Evolutionary conservation across 108 stramenopile genomes (phyloP).

Genomic region (Aurantiochytrium sp.): DNA sequence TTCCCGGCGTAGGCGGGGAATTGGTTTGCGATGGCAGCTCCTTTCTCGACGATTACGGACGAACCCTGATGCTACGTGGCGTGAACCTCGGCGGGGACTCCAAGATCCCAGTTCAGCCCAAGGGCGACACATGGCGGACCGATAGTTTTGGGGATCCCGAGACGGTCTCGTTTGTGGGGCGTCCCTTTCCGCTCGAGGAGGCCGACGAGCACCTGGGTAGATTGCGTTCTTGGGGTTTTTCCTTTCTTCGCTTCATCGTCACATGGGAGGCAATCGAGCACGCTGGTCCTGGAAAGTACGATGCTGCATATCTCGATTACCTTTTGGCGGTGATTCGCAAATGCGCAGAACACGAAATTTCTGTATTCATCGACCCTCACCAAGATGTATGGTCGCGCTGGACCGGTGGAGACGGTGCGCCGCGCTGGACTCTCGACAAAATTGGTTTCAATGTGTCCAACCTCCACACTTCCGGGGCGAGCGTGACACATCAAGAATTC

Average conservation of each 20-base stretch:
- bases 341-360: constrained; percentile 26
- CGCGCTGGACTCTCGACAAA: constrained; percentile 38
- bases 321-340: constrained; percentile 4
- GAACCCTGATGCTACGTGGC: constrained; percentile 33
- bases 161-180: constrained; percentile 32
- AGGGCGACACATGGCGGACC: background rate
- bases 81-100: constrained; percentile 40
- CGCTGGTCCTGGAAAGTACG: constrained; percentile 35
- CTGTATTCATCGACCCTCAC: constrained; percentile 40
- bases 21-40: background rate
- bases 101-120: constrained; percentile 26
- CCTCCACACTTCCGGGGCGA: constrained; percentile 28
- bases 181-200: constrained; percentile 38
- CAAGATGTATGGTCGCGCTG: constrained; percentile 52
- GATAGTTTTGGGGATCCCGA: background rate
- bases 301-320: constrained; percentile 36
- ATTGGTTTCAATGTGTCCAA: constrained; percentile 32
- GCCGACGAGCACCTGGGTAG: constrained; percentile 33
- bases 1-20: background rate
- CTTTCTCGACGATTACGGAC: constrained; percentile 27
- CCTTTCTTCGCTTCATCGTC: constrained; percentile 26
- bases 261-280: constrained; percentile 50
- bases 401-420: constrained; percentile 47
- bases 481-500: background rate
- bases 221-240: constrained; percentile 29